Evolutionary conservation across 2,329 filamentous ascomycete species (phyloP).

Genomic region (Sclerotinia borealis): DNA sequence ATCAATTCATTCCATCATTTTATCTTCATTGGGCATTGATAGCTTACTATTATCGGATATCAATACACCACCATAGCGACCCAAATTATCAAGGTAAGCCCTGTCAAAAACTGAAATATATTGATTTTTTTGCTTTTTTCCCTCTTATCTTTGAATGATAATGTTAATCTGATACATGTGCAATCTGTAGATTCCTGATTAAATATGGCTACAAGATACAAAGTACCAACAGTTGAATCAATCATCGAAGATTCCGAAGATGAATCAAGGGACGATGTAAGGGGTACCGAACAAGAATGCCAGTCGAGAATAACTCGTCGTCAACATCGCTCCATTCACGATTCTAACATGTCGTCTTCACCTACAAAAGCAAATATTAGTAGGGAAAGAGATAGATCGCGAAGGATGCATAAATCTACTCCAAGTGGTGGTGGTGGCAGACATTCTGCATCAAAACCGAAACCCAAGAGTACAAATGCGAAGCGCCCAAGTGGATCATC

Average conservation of each 20-base stretch:
- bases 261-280: constrained; percentile 22
- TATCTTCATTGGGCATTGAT: constrained; percentile 16
- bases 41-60: constrained; percentile 14
- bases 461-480: constrained; percentile 17
- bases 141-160: neutral
- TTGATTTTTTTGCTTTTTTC: neutral
- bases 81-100: constrained; percentile 20
- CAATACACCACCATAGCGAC: constrained; percentile 20
- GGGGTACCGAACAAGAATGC: constrained; percentile 15
- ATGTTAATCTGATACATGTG: constrained; percentile 15
- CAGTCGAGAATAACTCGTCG: constrained; percentile 15
- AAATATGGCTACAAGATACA: constrained; percentile 28
- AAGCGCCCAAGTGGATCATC: constrained; percentile 18
- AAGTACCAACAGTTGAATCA: constrained; percentile 23
- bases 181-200: neutral
- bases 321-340: constrained; percentile 13
- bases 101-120: constrained; percentile 2
- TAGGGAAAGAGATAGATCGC: constrained; percentile 24
- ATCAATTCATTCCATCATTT: constrained; percentile 7
- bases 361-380: constrained; percentile 20
- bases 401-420: constrained; percentile 20
- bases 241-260: constrained; percentile 29
- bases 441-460: constrained; percentile 20
- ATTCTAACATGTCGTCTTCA: constrained; percentile 21
- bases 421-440: constrained; percentile 14